A percentile compares a stretch with the other conserved stretches of the same genome.
These are phyloP conservation scores for Apiospora phragmitis DNA, from an alignment of 2,329 filamentous ascomycete species.

Conservation along the genomic window DNA sequence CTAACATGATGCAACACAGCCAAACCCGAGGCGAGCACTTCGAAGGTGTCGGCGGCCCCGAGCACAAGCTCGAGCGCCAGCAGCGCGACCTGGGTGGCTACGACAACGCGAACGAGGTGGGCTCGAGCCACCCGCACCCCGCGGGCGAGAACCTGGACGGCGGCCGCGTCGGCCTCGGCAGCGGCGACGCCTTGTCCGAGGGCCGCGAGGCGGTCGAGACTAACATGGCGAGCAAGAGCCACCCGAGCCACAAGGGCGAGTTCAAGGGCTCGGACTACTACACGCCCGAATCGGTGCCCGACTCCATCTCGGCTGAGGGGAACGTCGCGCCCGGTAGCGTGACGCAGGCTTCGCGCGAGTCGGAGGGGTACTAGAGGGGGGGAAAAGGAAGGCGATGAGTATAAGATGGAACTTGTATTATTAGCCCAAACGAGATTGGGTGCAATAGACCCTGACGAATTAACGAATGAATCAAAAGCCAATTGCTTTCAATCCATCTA, in stretches of 20 bases:
- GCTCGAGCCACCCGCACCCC: constrained; percentile 14
- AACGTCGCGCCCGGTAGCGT: constrained; percentile 43
- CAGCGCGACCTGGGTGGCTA: constrained; percentile 34
- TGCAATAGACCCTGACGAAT: not conserved
- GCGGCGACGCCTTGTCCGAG: constrained; percentile 30
- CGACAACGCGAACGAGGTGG: constrained; percentile 32
- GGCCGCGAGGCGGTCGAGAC: constrained; percentile 38
- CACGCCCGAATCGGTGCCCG: constrained; percentile 40
- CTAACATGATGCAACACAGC: constrained; percentile 28
- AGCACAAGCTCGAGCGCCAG: constrained; percentile 37
- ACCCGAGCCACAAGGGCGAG: constrained; percentile 35
- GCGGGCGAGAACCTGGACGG: constrained; percentile 29
- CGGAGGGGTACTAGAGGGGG: constrained; percentile 20
- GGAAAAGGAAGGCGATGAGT: not conserved
- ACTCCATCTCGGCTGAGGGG: constrained; percentile 43
- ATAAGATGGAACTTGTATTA: not conserved
- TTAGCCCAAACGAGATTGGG: not conserved
- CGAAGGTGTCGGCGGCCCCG: constrained; percentile 44
- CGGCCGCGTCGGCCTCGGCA: constrained; percentile 23
- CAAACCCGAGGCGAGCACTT: constrained; percentile 45
- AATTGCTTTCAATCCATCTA: too few relatives aligned
- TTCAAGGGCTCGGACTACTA: constrained; percentile 45
- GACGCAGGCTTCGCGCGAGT: constrained; percentile 34
- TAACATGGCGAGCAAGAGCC: constrained; percentile 36
- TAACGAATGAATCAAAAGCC: not conserved